These are phyloP conservation scores for Dipteronia sinensis DNA, from an alignment of 345 rosid species.

Conservation along the genomic window DNA sequence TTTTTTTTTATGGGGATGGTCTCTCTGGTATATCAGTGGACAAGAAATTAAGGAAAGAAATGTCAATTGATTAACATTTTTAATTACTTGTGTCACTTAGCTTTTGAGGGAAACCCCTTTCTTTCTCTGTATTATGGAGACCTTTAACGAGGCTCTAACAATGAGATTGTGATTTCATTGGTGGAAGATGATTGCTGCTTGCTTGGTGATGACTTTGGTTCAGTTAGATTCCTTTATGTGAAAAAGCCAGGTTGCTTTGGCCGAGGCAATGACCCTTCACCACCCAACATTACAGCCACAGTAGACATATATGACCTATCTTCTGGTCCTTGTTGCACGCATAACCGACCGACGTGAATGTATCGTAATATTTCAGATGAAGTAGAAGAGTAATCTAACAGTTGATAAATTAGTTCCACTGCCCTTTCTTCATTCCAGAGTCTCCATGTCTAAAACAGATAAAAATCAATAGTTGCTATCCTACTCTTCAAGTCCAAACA, in stretches of 20 bases:
- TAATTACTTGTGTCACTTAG: too few species aligned
- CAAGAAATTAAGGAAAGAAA: too few species aligned
- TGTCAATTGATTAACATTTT: too few species aligned
- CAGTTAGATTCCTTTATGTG: slow-evolving; percentile 27
- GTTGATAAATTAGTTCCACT: slow-evolving; percentile 24
- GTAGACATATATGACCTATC: slow-evolving; percentile 36
- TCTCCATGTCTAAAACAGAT: slow-evolving; percentile 30
- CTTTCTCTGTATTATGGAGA: too few species aligned
- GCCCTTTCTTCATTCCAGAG: slow-evolving; percentile 24
- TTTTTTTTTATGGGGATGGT: too few species aligned
- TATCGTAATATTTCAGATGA: slow-evolving; percentile 19
- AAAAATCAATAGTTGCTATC: too few species aligned
- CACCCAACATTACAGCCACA: slow-evolving; percentile 33
- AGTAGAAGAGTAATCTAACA: slow-evolving; percentile 7
- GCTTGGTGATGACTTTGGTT: slow-evolving; percentile 12
- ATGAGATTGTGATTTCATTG: slow-evolving; percentile 24
- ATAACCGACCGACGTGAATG: slow-evolving; percentile 28
- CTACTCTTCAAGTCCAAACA: too few species aligned
- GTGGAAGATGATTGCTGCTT: neutral
- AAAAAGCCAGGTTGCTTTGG: slow-evolving; percentile 38
- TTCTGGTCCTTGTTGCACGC: slow-evolving; percentile 35
- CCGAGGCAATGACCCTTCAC: slow-evolving; percentile 26
- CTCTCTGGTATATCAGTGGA: too few species aligned
- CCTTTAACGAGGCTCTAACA: slow-evolving; percentile 7
- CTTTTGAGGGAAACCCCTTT: neutral